Percentiles rank a stretch among this genome's conserved stretches.
Evolutionary conservation across 2,329 filamentous ascomycete species (phyloP).

Genomic region (Fusarium avenaceum): DNA sequence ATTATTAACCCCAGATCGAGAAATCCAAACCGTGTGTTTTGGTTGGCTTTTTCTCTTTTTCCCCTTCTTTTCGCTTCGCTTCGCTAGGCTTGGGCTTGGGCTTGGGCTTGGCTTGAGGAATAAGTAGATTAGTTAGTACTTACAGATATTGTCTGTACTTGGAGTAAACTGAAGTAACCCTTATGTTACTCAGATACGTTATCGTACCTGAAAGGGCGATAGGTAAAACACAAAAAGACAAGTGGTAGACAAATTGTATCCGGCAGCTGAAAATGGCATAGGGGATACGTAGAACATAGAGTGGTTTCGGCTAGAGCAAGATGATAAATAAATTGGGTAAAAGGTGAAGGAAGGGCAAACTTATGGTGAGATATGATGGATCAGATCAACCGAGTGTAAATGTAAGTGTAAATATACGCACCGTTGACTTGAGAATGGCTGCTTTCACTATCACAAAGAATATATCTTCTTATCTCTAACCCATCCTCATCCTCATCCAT

Average conservation of each 20-base stretch:
- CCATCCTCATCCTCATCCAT: neutral
- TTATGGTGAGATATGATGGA: too few relatives aligned
- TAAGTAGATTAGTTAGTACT: too few relatives aligned
- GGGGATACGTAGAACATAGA: neutral
- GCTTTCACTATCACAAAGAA: too few relatives aligned
- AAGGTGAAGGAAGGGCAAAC: too few relatives aligned
- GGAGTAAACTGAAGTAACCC: neutral
- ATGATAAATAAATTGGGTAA: too few relatives aligned
- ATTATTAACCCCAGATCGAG: constrained; percentile 40
- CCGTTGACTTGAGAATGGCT: neutral
- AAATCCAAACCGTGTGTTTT: constrained; percentile 21
- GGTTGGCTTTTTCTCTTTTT: constrained; percentile 5
- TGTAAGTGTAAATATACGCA: neutral
- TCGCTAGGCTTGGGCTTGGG: constrained; percentile 2
- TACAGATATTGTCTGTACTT: too few relatives aligned
- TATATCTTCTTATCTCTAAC: neutral
- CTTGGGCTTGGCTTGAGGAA: constrained; percentile 1
- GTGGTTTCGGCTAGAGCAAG: constrained; percentile 3
- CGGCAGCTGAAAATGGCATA: neutral
- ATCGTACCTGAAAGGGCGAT: neutral
- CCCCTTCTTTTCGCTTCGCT: neutral
- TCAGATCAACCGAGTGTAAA: too few relatives aligned
- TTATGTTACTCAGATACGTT: neutral
- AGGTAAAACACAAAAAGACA: neutral
- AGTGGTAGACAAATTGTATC: neutral